Percentiles rank a stretch among this genome's conserved stretches.
These are phyloP conservation scores for Sorghum bicolor DNA, from an alignment of 176 grass and related monocot genomes.

Conservation along the genomic window Sorghum_bicolor_NCBIv3 NC_012878.2:10176001-10176500, in stretches of 20 bases:
- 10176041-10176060: too few relatives aligned
- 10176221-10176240: background rate
- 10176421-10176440: conserved; percentile 42
- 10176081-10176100: too few relatives aligned
- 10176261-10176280: conserved; percentile 63
- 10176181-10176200: conserved; percentile 52
- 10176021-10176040: too few relatives aligned
- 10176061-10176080: too few relatives aligned
- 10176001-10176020: too few relatives aligned
- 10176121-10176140: conserved; percentile 34
- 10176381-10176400: conserved; percentile 60
- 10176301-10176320: conserved; percentile 52
- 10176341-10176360: background rate
- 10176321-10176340: background rate
- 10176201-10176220: background rate
- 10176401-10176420: conserved; percentile 31
- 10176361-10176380: conserved; percentile 47
- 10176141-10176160: conserved; percentile 47
- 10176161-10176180: conserved; percentile 37
- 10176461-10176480: conserved; percentile 56
- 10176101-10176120: background rate
- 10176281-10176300: conserved; percentile 48
- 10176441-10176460: conserved; percentile 42
- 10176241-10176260: conserved; percentile 53
- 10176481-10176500: conserved; percentile 46